Base-by-base conservation (phyloP, 2,329 filamentous ascomycete genomes). In the Emmonsia crescens region DNA sequence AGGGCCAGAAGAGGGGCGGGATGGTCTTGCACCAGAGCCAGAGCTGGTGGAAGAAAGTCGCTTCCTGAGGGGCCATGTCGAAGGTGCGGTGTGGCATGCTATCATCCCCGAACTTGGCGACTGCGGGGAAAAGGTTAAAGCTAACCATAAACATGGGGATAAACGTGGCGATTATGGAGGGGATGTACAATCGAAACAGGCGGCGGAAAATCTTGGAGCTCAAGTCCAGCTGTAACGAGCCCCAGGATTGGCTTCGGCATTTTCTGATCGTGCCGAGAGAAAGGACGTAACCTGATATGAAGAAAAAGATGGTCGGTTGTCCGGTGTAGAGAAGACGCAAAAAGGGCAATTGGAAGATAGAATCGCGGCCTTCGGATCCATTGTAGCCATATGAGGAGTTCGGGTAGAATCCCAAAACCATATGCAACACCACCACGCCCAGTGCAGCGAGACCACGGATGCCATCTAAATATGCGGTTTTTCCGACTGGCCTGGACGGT, bases 251-350 rank as follows among this genome's bases (percentile, higher is more conserved):
- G 61, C 64, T 72, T 44, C 73, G 73, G 60, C 75, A 75, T 40
- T 71, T 69, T 62, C 73, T 77, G 60, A 77, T 63, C 3, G 75
- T 75, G 62, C 75, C 75, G 60, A 74, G 74, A 38, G 76, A 77
- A 55, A 79, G 70, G n/a, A 78, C 77, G 61, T 79, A 80, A 59
- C 77, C 78, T 9, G 76, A 79, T 31, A 80, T 74, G 40, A 79
- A 74, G 65, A 80, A 80, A 68, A 80, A 79, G 44, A 79, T 75
- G 52, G 73, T 72, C 61, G 78, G 74, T 63, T 79, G 77, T 29
- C 78, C 77, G 3, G 76, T 74, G 61, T 76, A 75, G 31, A 77
- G 64, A 64, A 77, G 67, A 57, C 77, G 75, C 27, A 78, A 58
- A 64, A 78, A 70, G 27, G 76, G 76, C 10, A 77, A 66, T 64